Percentiles rank a stretch among this genome's conserved stretches.
These are phyloP conservation scores for Chrysochromulina parva DNA, from an alignment of 78 protist species.

Conservation along the genomic window DNA sequence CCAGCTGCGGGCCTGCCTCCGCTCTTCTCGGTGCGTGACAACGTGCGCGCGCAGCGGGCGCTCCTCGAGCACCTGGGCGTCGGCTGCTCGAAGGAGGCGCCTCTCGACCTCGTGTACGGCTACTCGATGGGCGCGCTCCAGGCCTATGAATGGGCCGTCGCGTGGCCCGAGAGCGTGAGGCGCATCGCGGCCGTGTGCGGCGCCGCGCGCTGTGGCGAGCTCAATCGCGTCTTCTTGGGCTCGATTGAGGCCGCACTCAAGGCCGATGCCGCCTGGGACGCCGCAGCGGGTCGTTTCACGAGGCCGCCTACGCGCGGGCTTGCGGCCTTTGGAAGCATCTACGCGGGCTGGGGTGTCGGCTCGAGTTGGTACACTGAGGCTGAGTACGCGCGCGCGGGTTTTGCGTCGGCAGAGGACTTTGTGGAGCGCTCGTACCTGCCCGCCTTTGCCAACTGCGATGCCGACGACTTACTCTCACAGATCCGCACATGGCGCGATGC, in stretches of 20 bases:
- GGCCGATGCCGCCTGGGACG: conserved; percentile 15
- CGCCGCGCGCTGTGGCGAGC: background rate
- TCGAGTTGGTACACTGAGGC: background rate
- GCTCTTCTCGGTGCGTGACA: background rate
- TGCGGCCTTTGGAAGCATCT: conserved; percentile 5
- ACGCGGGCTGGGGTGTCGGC: conserved; percentile 43
- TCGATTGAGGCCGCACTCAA: conserved; percentile 18
- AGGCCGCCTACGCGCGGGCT: background rate
- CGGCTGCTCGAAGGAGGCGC: background rate
- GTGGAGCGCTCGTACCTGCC: background rate
- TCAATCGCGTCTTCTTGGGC: background rate
- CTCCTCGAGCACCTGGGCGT: background rate
- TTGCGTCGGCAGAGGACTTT: background rate
- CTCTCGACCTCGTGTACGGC: conserved; percentile 11
- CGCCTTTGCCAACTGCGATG: background rate
- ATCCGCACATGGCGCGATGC: conserved; percentile 10
- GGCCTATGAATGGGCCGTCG: conserved; percentile 26
- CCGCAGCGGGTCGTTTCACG: background rate
- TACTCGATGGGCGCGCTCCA: conserved; percentile 39
- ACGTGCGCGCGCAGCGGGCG: conserved; percentile 5
- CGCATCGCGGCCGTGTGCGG: conserved; percentile 16
- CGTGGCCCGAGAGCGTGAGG: background rate
- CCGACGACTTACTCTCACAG: conserved; percentile 12
- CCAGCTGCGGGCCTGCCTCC: background rate
- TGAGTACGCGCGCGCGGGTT: background rate